Evolutionary conservation across 176 grass and related monocot genomes (phyloP).

Genomic region (Echinochloa phyllopogon): DNA sequence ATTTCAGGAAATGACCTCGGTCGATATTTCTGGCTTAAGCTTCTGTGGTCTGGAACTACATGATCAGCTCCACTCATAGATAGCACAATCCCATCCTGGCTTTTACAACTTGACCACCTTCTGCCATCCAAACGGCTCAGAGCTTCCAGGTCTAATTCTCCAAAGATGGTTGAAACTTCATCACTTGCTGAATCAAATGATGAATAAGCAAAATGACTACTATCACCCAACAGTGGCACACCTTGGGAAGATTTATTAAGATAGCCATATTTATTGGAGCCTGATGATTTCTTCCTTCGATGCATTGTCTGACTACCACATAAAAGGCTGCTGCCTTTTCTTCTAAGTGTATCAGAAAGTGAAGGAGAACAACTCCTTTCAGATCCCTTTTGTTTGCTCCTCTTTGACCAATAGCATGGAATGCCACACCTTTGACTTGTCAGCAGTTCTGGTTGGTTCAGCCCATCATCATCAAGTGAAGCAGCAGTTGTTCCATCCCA

Average conservation of each 20-base stretch:
- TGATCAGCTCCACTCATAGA: constrained; percentile 56
- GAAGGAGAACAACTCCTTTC: constrained; percentile 82
- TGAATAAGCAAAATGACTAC: constrained; percentile 68
- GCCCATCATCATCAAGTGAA: constrained; percentile 88
- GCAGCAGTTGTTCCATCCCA: constrained; percentile 72
- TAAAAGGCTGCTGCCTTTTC: constrained; percentile 82
- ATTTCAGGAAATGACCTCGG: constrained; percentile 89
- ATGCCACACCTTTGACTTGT: constrained; percentile 82
- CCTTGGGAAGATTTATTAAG: constrained; percentile 71
- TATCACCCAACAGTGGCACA: constrained; percentile 72
- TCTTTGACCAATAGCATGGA: constrained; percentile 86
- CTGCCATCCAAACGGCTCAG: constrained; percentile 93
- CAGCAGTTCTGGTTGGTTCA: constrained; percentile 56
- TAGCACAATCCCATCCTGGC: constrained; percentile 67
- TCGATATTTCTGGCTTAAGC: constrained; percentile 91
- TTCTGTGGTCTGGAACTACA: constrained; percentile 69
- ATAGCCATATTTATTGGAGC: constrained; percentile 62
- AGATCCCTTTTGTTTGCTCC: constrained; percentile 54
- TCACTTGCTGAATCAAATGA: constrained; percentile 86
- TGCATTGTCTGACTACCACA: constrained; percentile 70
- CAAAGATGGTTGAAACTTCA: constrained; percentile 88
- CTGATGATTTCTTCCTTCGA: constrained; percentile 71
- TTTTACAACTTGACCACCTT: constrained; percentile 99
- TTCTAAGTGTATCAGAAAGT: constrained; percentile 92
- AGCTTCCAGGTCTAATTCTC: constrained; percentile 95